Percentiles rank a stretch among this genome's conserved stretches.
Conservation (phyloP, 2,329 filamentous ascomycete species). For the Claviceps purpurea region DNA sequence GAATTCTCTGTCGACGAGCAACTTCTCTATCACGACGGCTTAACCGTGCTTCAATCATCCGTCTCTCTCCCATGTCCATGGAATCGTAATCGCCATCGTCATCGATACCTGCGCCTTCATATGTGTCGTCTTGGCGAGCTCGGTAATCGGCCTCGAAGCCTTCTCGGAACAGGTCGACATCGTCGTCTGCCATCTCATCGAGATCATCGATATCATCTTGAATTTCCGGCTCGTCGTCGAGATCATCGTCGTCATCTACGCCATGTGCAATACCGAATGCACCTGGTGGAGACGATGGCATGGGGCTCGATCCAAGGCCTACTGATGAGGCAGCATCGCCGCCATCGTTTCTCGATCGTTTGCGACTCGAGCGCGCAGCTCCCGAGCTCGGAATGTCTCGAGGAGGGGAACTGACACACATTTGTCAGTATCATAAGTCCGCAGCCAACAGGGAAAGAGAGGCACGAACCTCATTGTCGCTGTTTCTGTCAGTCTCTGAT, state of each 20-base stretch:
- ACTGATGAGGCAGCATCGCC: conserved; percentile 39
- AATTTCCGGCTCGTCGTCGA: conserved; percentile 57
- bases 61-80: conserved; percentile 51
- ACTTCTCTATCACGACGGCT: conserved; percentile 63
- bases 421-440: not conserved
- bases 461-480: conserved; percentile 13
- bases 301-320: conserved; percentile 42
- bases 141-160: conserved; percentile 61
- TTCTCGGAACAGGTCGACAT: conserved; percentile 64
- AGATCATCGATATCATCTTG: conserved; percentile 65
- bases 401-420: conserved; percentile 57
- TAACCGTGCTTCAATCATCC: conserved; percentile 59
- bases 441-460: not conserved
- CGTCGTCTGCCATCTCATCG: conserved; percentile 70
- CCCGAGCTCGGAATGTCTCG: conserved; percentile 70
- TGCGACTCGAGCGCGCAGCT: conserved; percentile 37
- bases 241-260: conserved; percentile 57
- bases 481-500: not conserved
- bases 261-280: conserved; percentile 50
- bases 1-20: conserved; percentile 51
- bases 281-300: conserved; percentile 53
- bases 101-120: conserved; percentile 60
- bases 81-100: conserved; percentile 64
- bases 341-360: conserved; percentile 39
- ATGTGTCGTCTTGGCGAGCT: conserved; percentile 52